Evolutionary conservation across 2,329 filamentous ascomycete species (phyloP).

Genomic region (Cryphonectria nitschkei): DNA sequence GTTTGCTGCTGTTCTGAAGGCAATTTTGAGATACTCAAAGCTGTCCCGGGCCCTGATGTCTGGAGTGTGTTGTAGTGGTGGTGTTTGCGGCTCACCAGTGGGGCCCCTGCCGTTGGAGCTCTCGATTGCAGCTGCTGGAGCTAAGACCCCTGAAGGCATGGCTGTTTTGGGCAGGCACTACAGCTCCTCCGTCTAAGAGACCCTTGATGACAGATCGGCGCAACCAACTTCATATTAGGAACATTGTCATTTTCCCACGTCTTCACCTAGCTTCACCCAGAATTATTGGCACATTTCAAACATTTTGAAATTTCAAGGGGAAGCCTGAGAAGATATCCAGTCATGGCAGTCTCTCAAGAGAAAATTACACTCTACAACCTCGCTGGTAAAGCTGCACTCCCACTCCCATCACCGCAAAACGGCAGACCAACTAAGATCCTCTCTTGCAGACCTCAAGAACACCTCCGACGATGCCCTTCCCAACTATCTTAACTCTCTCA

Average conservation of each 20-base stretch:
- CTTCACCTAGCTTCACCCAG: neutral
- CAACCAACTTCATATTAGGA: conserved; percentile 1
- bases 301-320: neutral
- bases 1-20: neutral
- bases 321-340: conserved; percentile 2
- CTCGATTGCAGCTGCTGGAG: conserved; percentile 1
- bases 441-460: conserved; percentile 82
- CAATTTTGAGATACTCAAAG: neutral
- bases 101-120: conserved; percentile 10
- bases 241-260: neutral
- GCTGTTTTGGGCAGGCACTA: conserved; percentile 2
- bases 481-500: conserved; percentile 88
- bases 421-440: conserved; percentile 28
- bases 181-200: neutral
- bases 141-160: conserved; percentile 13
- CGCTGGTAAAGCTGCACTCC: conserved; percentile 52
- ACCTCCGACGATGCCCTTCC: conserved; percentile 93
- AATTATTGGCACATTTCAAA: too few relatives aligned
- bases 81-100: conserved; percentile 6
- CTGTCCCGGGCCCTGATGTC: conserved; percentile 3
- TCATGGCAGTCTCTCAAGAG: conserved; percentile 50
- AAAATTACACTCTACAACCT: conserved; percentile 71
- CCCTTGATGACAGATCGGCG: conserved; percentile 14
- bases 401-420: neutral
- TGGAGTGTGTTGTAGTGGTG: conserved; percentile 4